Evolutionary conservation across 305 asterid species (phyloP), one percentile per base, ranked within the genome.

Genomic region (Fraxinus albicans): DNA sequence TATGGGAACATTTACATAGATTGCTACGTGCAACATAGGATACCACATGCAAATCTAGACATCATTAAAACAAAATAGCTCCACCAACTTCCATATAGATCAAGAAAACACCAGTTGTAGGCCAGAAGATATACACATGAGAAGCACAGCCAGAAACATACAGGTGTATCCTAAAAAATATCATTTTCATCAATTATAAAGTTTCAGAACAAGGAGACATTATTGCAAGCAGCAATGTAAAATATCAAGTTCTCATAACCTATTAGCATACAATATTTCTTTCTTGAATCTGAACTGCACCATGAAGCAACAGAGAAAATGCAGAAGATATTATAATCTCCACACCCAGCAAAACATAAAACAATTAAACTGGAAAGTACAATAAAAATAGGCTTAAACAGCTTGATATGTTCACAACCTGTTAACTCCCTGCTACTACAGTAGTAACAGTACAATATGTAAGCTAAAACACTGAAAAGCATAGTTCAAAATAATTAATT

Each of bases 381-480:
- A 55, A 73, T 25, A 67, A 63, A 81, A 69, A 81, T 60, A 84
- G 79, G 80, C 78, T 63, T 40, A 29, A 60, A 85, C 75, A 29
- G 75, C 38, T 31, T 29, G 21, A 12, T 69, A 69, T 27, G 80
- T 55, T 79, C 83, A 82, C 76, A 82, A 70, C 75, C 60, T 74
- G 76, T 85, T 85, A 73, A 80, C 53, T n/a, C 85, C 78, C 81
- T 74, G 80, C 83, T 35, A 34, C 58, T 76, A 81, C 79, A 76
- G 79, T 78, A 69, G 40, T 70, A 82, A 83, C 81, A 78, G 79
- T 72, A 69, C 75, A 75, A 82, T 80, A 47, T 38, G 34, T 60
- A 77, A 42, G 38, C 83, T 78, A 80, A 79, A 69, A 82, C 70
- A 77, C 82, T 79, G 72, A 34, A 69, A 69, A 69, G 75, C 75